Base-by-base conservation (phyloP, 1,284 basidiomycete genomes). In the Sanghuangporus baumii region DNA sequence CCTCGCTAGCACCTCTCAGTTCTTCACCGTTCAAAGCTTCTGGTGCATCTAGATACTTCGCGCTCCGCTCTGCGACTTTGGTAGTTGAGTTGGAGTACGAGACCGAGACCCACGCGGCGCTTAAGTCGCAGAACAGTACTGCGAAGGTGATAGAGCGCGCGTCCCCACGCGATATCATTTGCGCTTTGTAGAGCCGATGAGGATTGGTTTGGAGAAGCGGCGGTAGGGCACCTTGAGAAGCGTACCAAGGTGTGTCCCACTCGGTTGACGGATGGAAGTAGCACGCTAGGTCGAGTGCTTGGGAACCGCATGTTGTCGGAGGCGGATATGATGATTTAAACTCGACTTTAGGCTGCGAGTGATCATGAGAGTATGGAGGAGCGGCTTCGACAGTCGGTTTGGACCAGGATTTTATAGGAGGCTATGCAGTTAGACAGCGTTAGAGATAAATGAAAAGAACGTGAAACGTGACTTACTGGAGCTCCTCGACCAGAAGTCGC, bases 111-210 rank as follows among this genome's bases (percentile, higher is more conserved):
- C 80, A 84, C 71, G 78, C 78, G 34, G 79, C 69, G 69, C 78
- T 81, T 57, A 83, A 74, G 64, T 84, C 82, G 4, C 75, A 71
- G 72, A 81, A 83, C 43, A 82, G 66, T 5, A 77, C 70, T 18
- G 76, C 78, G 55, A 73, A 71, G 46, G 67, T 68, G 37, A 76
- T 60, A 0, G 74, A 76, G 60, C 76, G 76, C 36, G 66, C 71
- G 9, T 67, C 65, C 2, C 77, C 77, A 12, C 65, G 65, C 6
- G 70, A 70, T 63, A 67, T 62, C 63, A 74, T 76, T 16, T 73
- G 69, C 55, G 67, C 70, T 20, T 68, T 67, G 51, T 66, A 73
- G 12, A 66, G 57, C 37, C 73, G 71, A 55, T 75, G 66, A 6
- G 46, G 68, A 61, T 70, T 72, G 2, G 71, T 74, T 34, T 69